phyloP scores from a whole-genome alignment of 108 stramenopile species.

The Pseudonitzschia multiseries region DNA sequence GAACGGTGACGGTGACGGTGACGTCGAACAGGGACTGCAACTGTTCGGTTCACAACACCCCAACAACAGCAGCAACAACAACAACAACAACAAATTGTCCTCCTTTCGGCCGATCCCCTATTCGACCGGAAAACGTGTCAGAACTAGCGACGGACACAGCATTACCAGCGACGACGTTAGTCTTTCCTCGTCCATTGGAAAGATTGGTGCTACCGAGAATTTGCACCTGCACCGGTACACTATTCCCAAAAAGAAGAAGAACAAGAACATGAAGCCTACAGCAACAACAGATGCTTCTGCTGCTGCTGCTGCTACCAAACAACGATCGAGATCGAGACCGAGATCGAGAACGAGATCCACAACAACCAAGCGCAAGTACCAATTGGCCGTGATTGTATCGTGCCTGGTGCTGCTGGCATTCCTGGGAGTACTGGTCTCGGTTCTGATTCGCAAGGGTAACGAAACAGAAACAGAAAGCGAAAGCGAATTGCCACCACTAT shows the following conservation, averaged over 20 bases:
- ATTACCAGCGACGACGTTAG: neutral
- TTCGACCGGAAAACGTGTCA: neutral
- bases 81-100: neutral
- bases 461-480: neutral
- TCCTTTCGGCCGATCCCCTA: neutral
- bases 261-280: no score
- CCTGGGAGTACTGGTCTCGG: neutral
- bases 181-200: neutral
- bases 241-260: neutral
- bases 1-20: no score
- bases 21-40: no score
- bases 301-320: neutral
- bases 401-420: neutral
- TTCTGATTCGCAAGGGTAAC: neutral
- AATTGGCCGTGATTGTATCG: neutral
- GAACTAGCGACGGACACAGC: neutral
- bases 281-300: no score
- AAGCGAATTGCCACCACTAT: no score
- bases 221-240: neutral
- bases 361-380: neutral
- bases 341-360: neutral
- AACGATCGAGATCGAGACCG: neutral
- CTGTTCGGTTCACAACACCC: no score
- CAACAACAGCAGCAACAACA: neutral
- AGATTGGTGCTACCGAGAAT: neutral